Percentiles rank a stretch among this genome's conserved stretches.
Conservation (phyloP, 345 rosid genomes). For the Arabis alpina region DNA sequence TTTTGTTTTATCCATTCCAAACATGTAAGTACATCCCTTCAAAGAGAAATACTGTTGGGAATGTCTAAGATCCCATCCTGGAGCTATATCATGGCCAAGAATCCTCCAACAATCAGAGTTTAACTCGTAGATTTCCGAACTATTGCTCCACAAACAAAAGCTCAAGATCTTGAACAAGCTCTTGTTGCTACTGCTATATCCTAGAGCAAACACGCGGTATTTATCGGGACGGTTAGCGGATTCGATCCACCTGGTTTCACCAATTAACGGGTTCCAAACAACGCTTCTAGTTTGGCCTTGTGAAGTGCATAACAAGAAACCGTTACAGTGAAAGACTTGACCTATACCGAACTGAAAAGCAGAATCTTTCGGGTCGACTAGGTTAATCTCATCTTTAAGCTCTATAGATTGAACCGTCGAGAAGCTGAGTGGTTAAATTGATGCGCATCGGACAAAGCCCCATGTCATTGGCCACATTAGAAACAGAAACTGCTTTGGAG, state of each 20-base stretch:
- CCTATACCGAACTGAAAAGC: background rate
- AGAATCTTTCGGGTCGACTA: background rate
- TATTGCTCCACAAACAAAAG: no score
- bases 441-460: background rate
- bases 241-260: background rate
- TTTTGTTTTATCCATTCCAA: background rate
- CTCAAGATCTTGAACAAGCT: background rate
- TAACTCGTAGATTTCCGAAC: background rate
- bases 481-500: background rate
- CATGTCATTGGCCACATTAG: background rate
- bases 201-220: background rate
- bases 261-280: slow-evolving; percentile 5
- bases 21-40: background rate
- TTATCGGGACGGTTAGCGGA: background rate
- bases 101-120: background rate
- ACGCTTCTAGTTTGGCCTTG: background rate
- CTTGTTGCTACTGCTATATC: background rate
- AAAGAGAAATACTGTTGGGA: background rate
- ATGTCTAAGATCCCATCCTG: background rate
- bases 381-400: background rate
- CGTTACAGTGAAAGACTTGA: background rate
- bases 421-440: background rate
- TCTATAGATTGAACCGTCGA: background rate
- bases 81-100: background rate
- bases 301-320: background rate